Evolutionary conservation across 768 basidiomycete genomes (phyloP), one percentile per base, ranked within the genome.

Genomic region (Phlegmacium glaucopus): DNA sequence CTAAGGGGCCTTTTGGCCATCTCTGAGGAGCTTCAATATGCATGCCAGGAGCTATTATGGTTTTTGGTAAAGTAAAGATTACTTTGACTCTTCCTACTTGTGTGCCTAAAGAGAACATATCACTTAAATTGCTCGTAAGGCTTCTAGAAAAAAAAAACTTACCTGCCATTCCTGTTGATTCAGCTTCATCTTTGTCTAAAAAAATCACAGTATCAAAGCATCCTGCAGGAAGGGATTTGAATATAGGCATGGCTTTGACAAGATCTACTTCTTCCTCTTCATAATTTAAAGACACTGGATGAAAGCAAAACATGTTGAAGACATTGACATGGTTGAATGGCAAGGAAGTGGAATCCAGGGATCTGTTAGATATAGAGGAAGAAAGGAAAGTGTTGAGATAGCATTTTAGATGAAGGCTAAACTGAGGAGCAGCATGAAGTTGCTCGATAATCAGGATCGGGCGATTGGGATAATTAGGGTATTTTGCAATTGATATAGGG

Each of bases 191-290:
- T 4, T 38, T 39, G n/a, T 42, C 18, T 9, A 58, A 40, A 6
- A 48, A 53, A 22, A 64, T 46, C 2, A 60, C 57, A 29, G 60
- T 61, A 45, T 66, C 62, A 58, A 63, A 64, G 0, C 53, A 46
- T 1, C 60, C 52, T 50, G 45, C n/a, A 18, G 56, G 44, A 45
- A 22, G 18, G 9, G 41, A 18, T 27, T 30, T 25, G 9, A 53
- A 48, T n/a, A 17, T 40, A 5, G 57, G 51, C 40, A 54, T 46
- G 16, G 61, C 60, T 44, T 56, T 61, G 9, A 62, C 49, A 26
- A 53, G 35, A 39, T 59, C 48, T 12, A 46, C 40, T 39, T 49
- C 42, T 15, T 58, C 54, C 4, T 50, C 39, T 6, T 60, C 56
- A 46, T 55, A 50, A 9, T 60, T 44, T 11, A 61, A 50, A 18